Conservation (phyloP, 805 yeast genomes). For the Candida michaelii region DNA sequence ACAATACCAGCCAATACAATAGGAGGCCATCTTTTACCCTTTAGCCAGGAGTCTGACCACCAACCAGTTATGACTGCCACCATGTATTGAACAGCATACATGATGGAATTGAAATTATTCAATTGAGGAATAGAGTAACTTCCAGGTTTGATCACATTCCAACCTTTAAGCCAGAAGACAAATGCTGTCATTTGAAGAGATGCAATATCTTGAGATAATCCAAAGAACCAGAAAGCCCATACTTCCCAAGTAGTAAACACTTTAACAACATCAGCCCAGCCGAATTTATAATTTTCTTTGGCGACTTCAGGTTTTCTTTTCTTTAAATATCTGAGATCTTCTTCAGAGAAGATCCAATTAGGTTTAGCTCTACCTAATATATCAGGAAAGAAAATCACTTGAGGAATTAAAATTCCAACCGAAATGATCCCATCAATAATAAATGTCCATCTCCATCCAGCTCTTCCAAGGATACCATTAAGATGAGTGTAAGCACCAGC, state of each 20-base stretch:
- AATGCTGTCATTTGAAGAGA: neutral
- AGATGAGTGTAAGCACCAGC: conserved; percentile 20
- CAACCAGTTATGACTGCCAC: conserved; percentile 7
- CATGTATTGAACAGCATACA: conserved; percentile 6
- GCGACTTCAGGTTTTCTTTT: too few relatives aligned
- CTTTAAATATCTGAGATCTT: too few relatives aligned
- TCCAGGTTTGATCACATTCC: conserved; percentile 8
- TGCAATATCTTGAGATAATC: conserved; percentile 2
- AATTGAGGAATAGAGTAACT: conserved; percentile 6
- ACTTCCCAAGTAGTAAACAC: conserved; percentile 3
- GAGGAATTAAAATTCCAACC: conserved; percentile 29
- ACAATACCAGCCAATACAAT: conserved; percentile 5
- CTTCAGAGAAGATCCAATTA: neutral
- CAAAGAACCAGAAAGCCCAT: conserved; percentile 7
- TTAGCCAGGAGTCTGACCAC: conserved; percentile 6
- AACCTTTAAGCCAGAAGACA: conserved; percentile 4
- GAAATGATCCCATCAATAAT: conserved; percentile 32
- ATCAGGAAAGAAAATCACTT: conserved; percentile 3
- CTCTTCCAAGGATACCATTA: conserved; percentile 39
- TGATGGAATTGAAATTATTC: conserved; percentile 5
- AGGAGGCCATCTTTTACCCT: conserved; percentile 9
- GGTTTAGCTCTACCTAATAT: conserved; percentile 2
- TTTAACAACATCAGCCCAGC: neutral
- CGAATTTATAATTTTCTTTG: conserved; percentile 1
- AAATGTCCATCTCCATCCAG: conserved; percentile 48